Percentiles rank a stretch among this genome's conserved stretches.
These are phyloP conservation scores for Cadophora malorum DNA, from an alignment of 2,329 filamentous ascomycete genomes.

Conservation along the genomic window DNA sequence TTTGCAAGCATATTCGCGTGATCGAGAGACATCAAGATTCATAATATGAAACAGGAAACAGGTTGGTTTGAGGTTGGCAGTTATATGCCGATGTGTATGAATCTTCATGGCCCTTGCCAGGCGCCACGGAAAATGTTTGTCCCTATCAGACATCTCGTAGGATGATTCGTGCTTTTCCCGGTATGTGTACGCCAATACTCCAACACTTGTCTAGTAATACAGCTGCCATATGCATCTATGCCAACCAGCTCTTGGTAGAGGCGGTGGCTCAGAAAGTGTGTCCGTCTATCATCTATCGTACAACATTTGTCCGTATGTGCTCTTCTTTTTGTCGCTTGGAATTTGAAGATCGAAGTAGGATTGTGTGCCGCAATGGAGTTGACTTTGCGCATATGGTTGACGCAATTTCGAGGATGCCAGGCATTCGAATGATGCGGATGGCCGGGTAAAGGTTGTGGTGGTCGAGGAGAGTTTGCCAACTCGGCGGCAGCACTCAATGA, in stretches of 20 bases:
- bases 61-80: neutral
- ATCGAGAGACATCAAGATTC: neutral
- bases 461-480: neutral
- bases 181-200: neutral
- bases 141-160: neutral
- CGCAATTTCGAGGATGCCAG: neutral
- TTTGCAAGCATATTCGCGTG: neutral
- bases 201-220: conserved; percentile 14
- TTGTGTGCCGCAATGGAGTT: neutral
- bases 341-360: neutral
- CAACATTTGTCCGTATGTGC: neutral
- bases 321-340: neutral
- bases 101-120: neutral
- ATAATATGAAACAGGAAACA: neutral
- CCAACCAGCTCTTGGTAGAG: neutral
- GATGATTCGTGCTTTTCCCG: neutral
- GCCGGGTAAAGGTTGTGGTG: neutral
- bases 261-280: neutral
- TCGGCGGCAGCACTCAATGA: neutral
- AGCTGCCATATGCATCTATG: neutral
- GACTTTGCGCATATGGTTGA: neutral
- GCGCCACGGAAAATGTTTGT: neutral
- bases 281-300: neutral
- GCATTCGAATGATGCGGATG: neutral
- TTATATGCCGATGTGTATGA: neutral